Conservation (phyloP, 441 rosid genomes). For the Erodium moschatum region DNA sequence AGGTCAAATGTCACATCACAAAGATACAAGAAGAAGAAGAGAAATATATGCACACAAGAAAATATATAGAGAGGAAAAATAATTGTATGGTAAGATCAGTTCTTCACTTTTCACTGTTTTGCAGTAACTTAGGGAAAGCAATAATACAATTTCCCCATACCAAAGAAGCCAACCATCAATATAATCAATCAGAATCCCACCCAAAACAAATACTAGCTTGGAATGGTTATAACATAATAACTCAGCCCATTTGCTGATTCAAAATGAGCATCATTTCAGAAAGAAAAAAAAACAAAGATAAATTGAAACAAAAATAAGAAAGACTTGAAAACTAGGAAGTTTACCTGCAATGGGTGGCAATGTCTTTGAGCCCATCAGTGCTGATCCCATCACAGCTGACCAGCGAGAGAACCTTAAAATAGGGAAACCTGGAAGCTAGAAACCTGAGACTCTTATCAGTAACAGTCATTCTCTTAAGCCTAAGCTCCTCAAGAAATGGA, state of each 20-base stretch:
- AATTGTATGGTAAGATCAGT: not conserved
- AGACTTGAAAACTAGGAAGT: no score
- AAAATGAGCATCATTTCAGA: not conserved
- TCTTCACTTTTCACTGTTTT: not conserved
- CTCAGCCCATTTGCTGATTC: not conserved
- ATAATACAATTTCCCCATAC: not conserved
- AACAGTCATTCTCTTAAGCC: constrained; percentile 61
- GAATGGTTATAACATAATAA: no score
- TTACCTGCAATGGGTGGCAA: no score
- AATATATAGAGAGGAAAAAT: not conserved
- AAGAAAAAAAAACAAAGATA: constrained; percentile 19
- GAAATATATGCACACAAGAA: not conserved
- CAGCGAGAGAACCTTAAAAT: constrained; percentile 47
- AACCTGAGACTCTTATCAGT: constrained; percentile 52
- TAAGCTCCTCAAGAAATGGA: constrained; percentile 49
- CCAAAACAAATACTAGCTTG: not conserved
- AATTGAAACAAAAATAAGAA: no score
- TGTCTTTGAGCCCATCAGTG: constrained; percentile 42
- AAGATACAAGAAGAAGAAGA: constrained; percentile 15
- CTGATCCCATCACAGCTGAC: constrained; percentile 61
- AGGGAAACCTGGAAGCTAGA: constrained; percentile 37
- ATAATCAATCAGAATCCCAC: not conserved
- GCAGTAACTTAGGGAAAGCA: not conserved
- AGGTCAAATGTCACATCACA: constrained; percentile 38
- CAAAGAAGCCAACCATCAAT: not conserved